Evolutionary conservation across 2,329 filamentous ascomycete species (phyloP), one percentile per base, ranked within the genome.

Genomic region (Trichophyton verrucosum): DNA sequence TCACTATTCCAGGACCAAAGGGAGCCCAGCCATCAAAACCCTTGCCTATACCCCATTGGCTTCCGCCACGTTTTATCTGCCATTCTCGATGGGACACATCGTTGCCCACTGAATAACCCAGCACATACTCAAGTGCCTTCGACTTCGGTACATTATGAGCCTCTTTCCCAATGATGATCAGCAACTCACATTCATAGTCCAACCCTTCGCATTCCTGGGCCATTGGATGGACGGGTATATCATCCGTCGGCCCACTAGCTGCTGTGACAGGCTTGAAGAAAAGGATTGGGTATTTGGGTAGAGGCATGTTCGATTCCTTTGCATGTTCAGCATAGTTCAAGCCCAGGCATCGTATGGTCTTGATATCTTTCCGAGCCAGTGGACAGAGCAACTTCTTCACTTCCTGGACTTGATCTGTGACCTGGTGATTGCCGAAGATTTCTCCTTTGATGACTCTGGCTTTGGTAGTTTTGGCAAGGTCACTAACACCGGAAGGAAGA

Each of bases 141-240:
- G 77, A 76, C 73, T 88, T 85, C 1, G 82, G 72, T 11, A 91
- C 84, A 68, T 90, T 80, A 49, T 76, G 74, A 62, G 84, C 86
- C 62, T 81, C 76, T 72, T 85, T 86, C 24, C 86, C 86, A 64
- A 91, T 89, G 7, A 91, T 77, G 42, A 84, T 78, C 13, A 90
- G 86, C 5, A 92, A 79, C 74, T 92, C 88, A 70, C 86, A 89
- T 74, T 92, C 88, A 72, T 91, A 91, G 73, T 91, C 88, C 17
- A 89, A 75, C 0, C 85, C 84, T n/a, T 77, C 75, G 56, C 78
- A 78, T 63, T 85, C 78, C 72, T 90, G 87, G 0, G 86, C 87
- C 62, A 87, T 75, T 1, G 73, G 68, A 22, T 84, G 82, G 40
- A 92, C 78, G 1, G 86, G 86, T 59, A 90, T 86, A 1, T 84